Base-by-base conservation (phyloP, 2,329 filamentous ascomycete genomes). In the Talaromyces islandicus region DNA sequence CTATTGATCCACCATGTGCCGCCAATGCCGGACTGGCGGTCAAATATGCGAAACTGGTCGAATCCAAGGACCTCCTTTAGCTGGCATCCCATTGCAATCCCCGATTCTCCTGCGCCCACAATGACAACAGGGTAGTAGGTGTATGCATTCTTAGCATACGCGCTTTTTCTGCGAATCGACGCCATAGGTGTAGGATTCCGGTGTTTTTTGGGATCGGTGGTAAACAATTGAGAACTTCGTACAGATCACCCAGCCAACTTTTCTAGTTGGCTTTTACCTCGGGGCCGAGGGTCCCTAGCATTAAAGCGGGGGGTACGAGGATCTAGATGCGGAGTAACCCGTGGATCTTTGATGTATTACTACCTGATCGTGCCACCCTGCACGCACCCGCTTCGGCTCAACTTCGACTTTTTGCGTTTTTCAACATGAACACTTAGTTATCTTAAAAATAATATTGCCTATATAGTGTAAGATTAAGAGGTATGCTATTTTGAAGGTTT, bases 1-100 rank as follows among this genome's bases (percentile, higher is more conserved):
- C 78, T 75, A 68, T 88, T 88, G 51, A 80, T 80, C 71, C 79
- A 80, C 86, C 86, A 89, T 1, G 85, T 88, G 7, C 86, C 86
- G 32, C 86, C 86, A 50, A 87, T 76, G 3, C 80, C 79, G 4
- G 76, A 72, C 62, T 84, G 76, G 12, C 82, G 77, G 25, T 88
- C 86, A 61, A 87, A 88, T 67, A 88, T 79, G 29, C 77, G 75
- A 65, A 88, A 80, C 62, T 87, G 83, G 62, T 81, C 80, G 58
- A 85, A 84, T 30, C 78, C 80, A 48, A 87, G 78, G 69, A 80
- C 80, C 19, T 83, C 74, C 65, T 85, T 83, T 56, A 88, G 70
- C 25, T 81, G 81, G 48, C 82, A 85, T 7, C 81, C 85, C 67
- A 87, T 80, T 2, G 82, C 83, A 59, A 88, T 85, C 21, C 81